Percentiles rank a stretch among this genome's conserved stretches.
Evolutionary conservation across 1,284 basidiomycete species (phyloP).

Genomic region (Boletus calvinii): DNA sequence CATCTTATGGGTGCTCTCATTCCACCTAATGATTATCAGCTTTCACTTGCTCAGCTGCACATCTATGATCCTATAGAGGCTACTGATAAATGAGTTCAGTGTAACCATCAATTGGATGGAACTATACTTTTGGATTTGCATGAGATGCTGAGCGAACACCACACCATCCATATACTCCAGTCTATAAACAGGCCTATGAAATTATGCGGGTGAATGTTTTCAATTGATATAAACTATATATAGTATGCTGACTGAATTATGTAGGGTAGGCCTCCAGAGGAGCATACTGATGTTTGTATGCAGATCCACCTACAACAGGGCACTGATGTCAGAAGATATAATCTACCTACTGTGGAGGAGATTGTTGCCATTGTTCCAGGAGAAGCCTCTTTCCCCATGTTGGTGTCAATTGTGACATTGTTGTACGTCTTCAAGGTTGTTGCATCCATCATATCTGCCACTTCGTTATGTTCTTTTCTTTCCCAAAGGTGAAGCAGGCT

Average conservation of each 20-base stretch:
- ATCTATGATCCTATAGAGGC: slow-evolving; percentile 37
- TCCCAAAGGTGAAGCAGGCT: slow-evolving; percentile 38
- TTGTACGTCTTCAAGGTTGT: slow-evolving; percentile 15
- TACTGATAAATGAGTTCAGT: slow-evolving; percentile 15
- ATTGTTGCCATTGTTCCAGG: slow-evolving; percentile 30
- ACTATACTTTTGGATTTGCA: slow-evolving; percentile 31
- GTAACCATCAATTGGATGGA: slow-evolving; percentile 28
- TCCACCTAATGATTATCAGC: slow-evolving; percentile 20
- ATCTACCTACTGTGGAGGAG: slow-evolving; percentile 31
- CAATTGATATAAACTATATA: no score
- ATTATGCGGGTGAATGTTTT: neutral
- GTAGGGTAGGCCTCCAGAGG: neutral
- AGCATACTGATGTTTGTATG: neutral
- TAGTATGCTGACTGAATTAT: no score
- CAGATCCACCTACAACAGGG: slow-evolving; percentile 7
- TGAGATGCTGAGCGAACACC: slow-evolving; percentile 20
- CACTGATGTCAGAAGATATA: slow-evolving; percentile 24
- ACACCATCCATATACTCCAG: slow-evolving; percentile 35
- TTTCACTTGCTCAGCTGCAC: slow-evolving; percentile 41
- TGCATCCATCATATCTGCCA: slow-evolving; percentile 35
- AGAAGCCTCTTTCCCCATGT: slow-evolving; percentile 16
- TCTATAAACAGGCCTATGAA: slow-evolving; percentile 31
- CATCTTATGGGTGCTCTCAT: slow-evolving; percentile 37
- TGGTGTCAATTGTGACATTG: slow-evolving; percentile 2
- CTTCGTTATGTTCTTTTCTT: slow-evolving; percentile 44